Base-by-base conservation (phyloP, 768 basidiomycete genomes). In the Pulveroboletus sp. region DNA sequence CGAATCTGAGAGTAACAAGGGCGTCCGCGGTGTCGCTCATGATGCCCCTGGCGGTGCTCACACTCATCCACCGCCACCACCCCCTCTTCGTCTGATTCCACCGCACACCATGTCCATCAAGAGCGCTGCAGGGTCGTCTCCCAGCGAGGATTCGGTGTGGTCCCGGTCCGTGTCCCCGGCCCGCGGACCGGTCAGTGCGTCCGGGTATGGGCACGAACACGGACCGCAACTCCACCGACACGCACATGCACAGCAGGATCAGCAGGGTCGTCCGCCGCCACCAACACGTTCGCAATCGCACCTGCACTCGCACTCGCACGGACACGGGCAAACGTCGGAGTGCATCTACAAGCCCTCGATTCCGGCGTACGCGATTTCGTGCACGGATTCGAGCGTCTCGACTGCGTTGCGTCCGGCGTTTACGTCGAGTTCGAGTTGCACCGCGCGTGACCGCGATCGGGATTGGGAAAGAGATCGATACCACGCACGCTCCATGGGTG, bases 341-440 rank as follows among this genome's bases (percentile, higher is more conserved):
- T 64, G 47, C 15, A 59, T 67, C 3, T 67, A 67, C 44, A 60
- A 56, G 39, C 67, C 65, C 3, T 67, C 67, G 15, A 63, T 67
- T 14, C 48, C 65, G 1, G 65, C 67, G 3, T 67, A 67, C 47
- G 65, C 65, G 8, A 55, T 67, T 21, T 67, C 65, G 8, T 67
- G 65, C 10, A 67, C 66, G 7, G 66, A 67, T 54, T 57, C 65
- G 17, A 56, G 58, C 57, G 66, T 69, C n/a, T 69, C 67, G 47
- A 67, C 66, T 2, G 67, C 67, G 5, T 49, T 69, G 42, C 63
- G 66, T 6, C 66, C 66, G 26, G 66, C 66, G 30, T 67, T 67
- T 58, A 62, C 67, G 43, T 61, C 61, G 45, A 53, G n/a, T 6
- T 50, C 57, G 43, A 57, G 33, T 13, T 62, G 44, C 14, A n/a